Evolutionary conservation across 2,329 filamentous ascomycete genomes (phyloP), one percentile per base, ranked within the genome.

Genomic region (Trichophyton rubrum): DNA sequence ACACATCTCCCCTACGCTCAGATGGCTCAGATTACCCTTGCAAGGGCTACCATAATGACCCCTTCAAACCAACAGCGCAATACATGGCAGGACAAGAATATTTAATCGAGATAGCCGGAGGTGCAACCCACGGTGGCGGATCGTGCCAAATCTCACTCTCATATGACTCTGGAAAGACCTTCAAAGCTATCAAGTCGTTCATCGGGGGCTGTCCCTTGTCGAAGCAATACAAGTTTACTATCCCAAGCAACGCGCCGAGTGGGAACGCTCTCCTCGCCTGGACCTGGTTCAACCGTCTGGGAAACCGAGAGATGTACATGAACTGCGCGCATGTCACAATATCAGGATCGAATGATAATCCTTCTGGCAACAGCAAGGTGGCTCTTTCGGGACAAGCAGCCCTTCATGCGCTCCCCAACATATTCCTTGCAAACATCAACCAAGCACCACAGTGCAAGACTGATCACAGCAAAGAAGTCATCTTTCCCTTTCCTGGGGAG

Each of bases 101-200:
- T 73, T 81, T 81, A 64, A 79, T 90, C 73, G 81, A 79, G 62
- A 75, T 91, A 60, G 75, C 74, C 61, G 88, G 87, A 41, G 80
- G 79, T 58, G 83, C 84, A 49, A 72, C 73, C 59, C 87, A 90
- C 74, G 76, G 78, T 41, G 88, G 88, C 43, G 89, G 89, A 51
- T 89, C 85, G 8, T 92, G 88, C 74, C 89, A 93, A 74, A 77
- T 89, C 55, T 83, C 85, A 2, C 77, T 92, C 24, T 89, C 86
- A 24, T 89, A 87, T 73, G 87, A 93, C 74, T 77, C 82, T 64
- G 88, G 87, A 45, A 73, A 78, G 62, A 83, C 82, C 17, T 92
- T 88, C 77, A 84, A 80, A 62, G 89, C 90, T 38, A 80, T 86
- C 65, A 79, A 85, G 68, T 82, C 80, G 6, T 83, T 84, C 55